Percentiles rank a stretch among this genome's conserved stretches.
Evolutionary conservation across 1,284 basidiomycete genomes (phyloP).

Genomic region (Leccinum pachyderme): DNA sequence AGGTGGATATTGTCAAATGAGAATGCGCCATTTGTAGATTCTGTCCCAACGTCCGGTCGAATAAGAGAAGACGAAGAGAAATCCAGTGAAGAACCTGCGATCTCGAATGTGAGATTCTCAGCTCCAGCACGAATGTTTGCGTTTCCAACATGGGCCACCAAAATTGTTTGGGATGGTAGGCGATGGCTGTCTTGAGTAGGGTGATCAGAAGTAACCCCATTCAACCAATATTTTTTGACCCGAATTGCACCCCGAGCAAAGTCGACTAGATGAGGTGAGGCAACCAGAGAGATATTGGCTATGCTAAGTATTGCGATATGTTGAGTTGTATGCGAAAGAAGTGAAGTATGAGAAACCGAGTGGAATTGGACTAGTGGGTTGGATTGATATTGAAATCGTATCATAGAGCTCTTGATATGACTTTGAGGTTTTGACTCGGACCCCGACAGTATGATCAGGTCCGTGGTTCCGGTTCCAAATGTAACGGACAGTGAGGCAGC

Average conservation of each 20-base stretch:
- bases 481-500: constrained; percentile 12
- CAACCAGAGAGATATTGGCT: constrained; percentile 45
- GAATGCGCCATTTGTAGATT: constrained; percentile 49
- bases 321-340: constrained; percentile 27
- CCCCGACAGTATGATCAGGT: constrained; percentile 21
- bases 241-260: constrained; percentile 61
- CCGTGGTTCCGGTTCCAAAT: constrained; percentile 20
- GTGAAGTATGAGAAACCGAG: constrained; percentile 17
- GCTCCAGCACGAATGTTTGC: constrained; percentile 55
- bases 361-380: constrained; percentile 10
- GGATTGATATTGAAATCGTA: constrained; percentile 29
- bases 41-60: constrained; percentile 36
- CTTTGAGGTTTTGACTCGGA: constrained; percentile 25
- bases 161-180: constrained; percentile 22
- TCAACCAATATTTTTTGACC: constrained; percentile 33
- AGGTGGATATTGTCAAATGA: constrained; percentile 50
- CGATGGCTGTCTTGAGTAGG: neutral
- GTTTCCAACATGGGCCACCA: constrained; percentile 38
- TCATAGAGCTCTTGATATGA: constrained; percentile 23
- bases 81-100: constrained; percentile 42
- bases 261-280: constrained; percentile 61
- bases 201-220: neutral
- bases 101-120: constrained; percentile 46
- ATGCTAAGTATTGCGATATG: constrained; percentile 42
- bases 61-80: constrained; percentile 39